Conservation (phyloP, 2,329 filamentous ascomycete species). For the Emergomyces africanus region DNA sequence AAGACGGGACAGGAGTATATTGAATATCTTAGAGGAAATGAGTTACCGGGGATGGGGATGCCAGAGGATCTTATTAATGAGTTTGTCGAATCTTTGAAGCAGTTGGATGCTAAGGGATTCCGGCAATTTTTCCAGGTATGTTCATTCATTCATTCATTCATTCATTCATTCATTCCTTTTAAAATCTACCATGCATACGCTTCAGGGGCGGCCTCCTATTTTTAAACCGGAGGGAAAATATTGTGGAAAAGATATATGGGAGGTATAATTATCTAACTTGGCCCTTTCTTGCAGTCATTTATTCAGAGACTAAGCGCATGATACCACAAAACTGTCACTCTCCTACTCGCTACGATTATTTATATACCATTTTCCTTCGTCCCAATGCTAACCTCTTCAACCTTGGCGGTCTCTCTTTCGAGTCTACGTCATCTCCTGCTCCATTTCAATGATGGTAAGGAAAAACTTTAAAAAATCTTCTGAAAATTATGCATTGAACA, state of each 20-base stretch:
- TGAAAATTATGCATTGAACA: not conserved
- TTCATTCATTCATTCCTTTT: not conserved
- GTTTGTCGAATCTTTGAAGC: slow-evolving; percentile 33
- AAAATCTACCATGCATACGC: not conserved
- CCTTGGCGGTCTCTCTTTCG: not conserved
- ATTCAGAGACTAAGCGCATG: slow-evolving; percentile 34
- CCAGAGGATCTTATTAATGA: slow-evolving; percentile 33
- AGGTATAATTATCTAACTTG: slow-evolving; percentile 1
- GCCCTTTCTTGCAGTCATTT: slow-evolving; percentile 20
- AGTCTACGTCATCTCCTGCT: not conserved
- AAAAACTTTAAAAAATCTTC: not conserved
- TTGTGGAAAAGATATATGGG: not conserved
- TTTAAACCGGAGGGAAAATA: not conserved
- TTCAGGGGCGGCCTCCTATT: not conserved
- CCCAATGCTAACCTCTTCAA: not conserved
- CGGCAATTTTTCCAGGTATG: slow-evolving; percentile 37
- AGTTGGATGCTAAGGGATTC: slow-evolving; percentile 34
- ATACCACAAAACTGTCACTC: slow-evolving; percentile 11
- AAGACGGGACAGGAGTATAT: slow-evolving; percentile 81
- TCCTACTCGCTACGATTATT: not conserved
- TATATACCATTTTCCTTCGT: not conserved
- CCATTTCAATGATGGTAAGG: not conserved
- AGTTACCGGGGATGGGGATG: slow-evolving; percentile 38
- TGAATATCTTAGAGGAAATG: slow-evolving; percentile 31
- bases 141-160: not conserved